A percentile compares a stretch with the other conserved stretches of the same genome.
These are phyloP conservation scores for Trametes sanguinea DNA, from an alignment of 768 basidiomycete species.

Conservation along the genomic window DNA sequence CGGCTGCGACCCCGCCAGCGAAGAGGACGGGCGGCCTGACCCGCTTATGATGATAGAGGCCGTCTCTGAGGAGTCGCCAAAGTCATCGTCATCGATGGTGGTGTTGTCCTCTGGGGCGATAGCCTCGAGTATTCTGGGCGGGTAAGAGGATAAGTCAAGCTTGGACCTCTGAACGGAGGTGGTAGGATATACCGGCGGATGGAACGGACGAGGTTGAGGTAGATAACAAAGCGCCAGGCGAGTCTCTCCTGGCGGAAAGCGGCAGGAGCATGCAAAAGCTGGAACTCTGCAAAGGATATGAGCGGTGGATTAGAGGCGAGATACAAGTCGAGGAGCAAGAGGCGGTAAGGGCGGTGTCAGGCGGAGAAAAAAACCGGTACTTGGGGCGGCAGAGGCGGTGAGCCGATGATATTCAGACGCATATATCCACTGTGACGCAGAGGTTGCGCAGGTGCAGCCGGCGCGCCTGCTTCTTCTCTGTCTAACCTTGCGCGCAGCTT, in stretches of 20 bases:
- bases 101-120: conserved; percentile 65
- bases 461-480: neutral
- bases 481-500: neutral
- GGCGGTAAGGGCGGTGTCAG: conserved; percentile 9
- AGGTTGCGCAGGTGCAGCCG: neutral
- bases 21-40: conserved; percentile 45
- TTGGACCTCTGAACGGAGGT: conserved; percentile 6
- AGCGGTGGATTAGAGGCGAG: conserved; percentile 18
- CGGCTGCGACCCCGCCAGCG: conserved; percentile 47
- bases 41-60: conserved; percentile 49
- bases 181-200: conserved; percentile 57
- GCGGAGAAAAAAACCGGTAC: conserved; percentile 2
- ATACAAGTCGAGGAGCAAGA: neutral
- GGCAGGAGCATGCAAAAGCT: conserved; percentile 74
- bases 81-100: conserved; percentile 58
- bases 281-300: conserved; percentile 61
- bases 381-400: conserved; percentile 8
- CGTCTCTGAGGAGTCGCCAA: conserved; percentile 51
- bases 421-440: conserved; percentile 15
- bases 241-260: conserved; percentile 79
- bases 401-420: conserved; percentile 9
- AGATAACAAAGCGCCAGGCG: conserved; percentile 87
- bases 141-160: neutral
- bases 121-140: conserved; percentile 67
- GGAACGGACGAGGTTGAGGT: conserved; percentile 84